Evolutionary conservation across 768 basidiomycete species (phyloP), one percentile per base, ranked within the genome.

Genomic region (Hericium erinaceus): DNA sequence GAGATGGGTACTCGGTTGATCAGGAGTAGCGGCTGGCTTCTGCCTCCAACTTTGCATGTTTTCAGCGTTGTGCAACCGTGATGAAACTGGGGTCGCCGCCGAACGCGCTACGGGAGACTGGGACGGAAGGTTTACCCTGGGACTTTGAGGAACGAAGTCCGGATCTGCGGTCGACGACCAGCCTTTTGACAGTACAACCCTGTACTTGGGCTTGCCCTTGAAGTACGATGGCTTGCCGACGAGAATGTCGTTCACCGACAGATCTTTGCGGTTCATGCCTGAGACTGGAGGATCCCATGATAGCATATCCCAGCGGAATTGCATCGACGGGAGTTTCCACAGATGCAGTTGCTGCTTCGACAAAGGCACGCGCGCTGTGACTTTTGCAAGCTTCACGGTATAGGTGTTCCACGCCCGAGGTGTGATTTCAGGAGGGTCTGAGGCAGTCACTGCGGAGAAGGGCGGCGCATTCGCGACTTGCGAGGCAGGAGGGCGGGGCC

Each of bases 261-360:
- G 74, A 57, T 85, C 84, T 50, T 79, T 74, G 46, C 72, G 78
- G 54, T 63, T 79, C 81, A 85, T 85, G 51, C 80, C 83, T 56
- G 80, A 79, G 13, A 85, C 76, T 16, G 86, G 85, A 54, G 90
- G 88, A 37, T 82, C 80, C 70, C 85, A 88, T 2, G 86, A 84
- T 28, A 87, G 72, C 26, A 84, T 77, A 55, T 91, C 89, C 71
- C 80, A 77, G 46, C 84, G 80, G 28, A 79, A 64, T 26, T 70
- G 73, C 37, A 54, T 61, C 4, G 69, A 64, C 4, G 71, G 67
- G 53, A 69, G 73, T 54, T 70, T 76, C 59, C 78, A 77, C 37
- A 73, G 61, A 39, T 73, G 66, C 15, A 81, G 52, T 63, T 84
- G 84, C 58, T 72, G 76, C 58, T 73, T 78, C 41, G 73, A 69